Percentiles rank a stretch among this genome's conserved stretches.
phyloP scores from a whole-genome alignment of 164 flowering plant species.

The Vitis rotundifolia region DNA sequence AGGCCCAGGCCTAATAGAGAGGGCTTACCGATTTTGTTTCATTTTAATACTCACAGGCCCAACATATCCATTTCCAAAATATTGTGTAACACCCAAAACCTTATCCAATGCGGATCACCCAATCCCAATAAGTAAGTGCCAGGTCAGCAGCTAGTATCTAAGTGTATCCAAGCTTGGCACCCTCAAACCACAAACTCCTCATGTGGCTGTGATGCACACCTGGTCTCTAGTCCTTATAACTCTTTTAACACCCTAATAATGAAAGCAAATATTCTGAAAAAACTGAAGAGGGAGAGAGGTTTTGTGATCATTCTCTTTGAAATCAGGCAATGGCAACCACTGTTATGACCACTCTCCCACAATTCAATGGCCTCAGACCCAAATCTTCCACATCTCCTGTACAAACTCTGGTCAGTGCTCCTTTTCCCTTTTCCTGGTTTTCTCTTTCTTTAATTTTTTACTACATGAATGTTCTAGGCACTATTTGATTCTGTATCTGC shows the following conservation, averaged over 20 bases:
- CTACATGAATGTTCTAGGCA: too few relatives aligned
- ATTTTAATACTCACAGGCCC: too few relatives aligned
- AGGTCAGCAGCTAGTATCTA: constrained; percentile 41
- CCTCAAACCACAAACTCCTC: constrained; percentile 48
- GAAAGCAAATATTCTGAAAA: not conserved
- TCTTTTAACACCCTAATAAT: not conserved
- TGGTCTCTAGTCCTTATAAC: constrained; percentile 8
- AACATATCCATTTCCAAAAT: too few relatives aligned
- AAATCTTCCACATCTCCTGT: constrained; percentile 36
- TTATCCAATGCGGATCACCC: constrained; percentile 30
- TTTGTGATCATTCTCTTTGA: not conserved
- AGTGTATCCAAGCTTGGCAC: constrained; percentile 34
- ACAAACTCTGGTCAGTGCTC: constrained; percentile 44
- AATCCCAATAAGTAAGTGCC: constrained; percentile 36
- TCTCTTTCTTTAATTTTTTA: too few relatives aligned
- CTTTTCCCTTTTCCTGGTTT: too few relatives aligned
- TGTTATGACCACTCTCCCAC: constrained; percentile 62
- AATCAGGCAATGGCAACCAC: constrained; percentile 42
- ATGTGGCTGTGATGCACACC: constrained; percentile 35
- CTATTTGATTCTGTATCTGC: too few relatives aligned
- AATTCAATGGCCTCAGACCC: constrained; percentile 69
- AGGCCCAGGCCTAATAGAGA: too few relatives aligned
- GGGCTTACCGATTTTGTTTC: too few relatives aligned
- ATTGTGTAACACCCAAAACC: constrained; percentile 16
- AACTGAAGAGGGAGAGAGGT: not conserved